Percentiles rank a stretch among this genome's conserved stretches.
Conservation (phyloP, 257 asterid genomes). For the Buddleja alternifolia region DNA sequence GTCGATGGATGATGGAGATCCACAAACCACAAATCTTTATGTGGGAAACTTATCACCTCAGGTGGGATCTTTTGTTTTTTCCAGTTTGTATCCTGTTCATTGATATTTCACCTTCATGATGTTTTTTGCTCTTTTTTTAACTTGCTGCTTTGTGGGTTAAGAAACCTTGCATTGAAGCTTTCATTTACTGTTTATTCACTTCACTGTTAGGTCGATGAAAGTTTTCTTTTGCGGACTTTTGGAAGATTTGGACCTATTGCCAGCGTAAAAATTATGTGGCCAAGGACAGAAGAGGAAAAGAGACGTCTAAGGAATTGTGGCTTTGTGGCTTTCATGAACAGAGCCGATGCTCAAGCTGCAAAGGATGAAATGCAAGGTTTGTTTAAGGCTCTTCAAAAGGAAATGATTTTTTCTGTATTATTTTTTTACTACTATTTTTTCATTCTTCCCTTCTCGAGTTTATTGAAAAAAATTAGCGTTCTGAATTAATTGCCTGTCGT, state of each 20-base stretch:
- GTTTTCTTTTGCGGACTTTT: slow-evolving; percentile 89
- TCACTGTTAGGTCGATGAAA: slow-evolving; percentile 78
- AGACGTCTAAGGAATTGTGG: slow-evolving; percentile 92
- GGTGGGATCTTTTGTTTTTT: slow-evolving; percentile 43
- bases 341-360: slow-evolving; percentile 93
- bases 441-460: neutral
- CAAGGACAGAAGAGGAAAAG: slow-evolving; percentile 92
- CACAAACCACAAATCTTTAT: slow-evolving; percentile 79
- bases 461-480: neutral
- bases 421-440: neutral
- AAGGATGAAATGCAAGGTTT: slow-evolving; percentile 98
- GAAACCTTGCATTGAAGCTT: neutral
- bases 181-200: slow-evolving; percentile 5
- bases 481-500: neutral
- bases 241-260: slow-evolving; percentile 99
- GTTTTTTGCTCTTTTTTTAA: slow-evolving; percentile 2
- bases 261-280: slow-evolving; percentile 99
- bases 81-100: neutral
- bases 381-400: slow-evolving; percentile 11
- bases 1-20: slow-evolving; percentile 89
- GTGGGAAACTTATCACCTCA: slow-evolving; percentile 83
- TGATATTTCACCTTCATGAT: neutral
- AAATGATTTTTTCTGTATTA: neutral
- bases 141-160: neutral
- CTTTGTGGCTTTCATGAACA: slow-evolving; percentile 96